These are phyloP conservation scores for Leccinum rimulosum DNA, from an alignment of 768 basidiomycete species.

Conservation along the genomic window DNA sequence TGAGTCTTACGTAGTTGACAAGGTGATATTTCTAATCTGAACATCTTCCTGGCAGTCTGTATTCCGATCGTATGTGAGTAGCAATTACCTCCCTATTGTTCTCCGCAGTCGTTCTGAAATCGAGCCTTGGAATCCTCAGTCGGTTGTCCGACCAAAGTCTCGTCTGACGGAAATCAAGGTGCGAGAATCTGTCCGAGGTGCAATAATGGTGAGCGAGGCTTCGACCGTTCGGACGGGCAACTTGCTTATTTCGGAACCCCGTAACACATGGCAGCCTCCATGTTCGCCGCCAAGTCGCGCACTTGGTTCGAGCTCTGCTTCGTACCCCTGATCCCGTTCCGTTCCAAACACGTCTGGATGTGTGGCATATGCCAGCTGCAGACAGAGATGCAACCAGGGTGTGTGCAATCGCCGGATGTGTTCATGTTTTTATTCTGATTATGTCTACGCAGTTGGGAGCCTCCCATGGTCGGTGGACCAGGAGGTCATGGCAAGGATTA, in stretches of 20 bases:
- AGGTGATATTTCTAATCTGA: neutral
- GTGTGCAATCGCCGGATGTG: slow-evolving; percentile 18
- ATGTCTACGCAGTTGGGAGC: slow-evolving; percentile 32
- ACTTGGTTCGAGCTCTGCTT: slow-evolving; percentile 78
- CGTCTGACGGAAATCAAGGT: slow-evolving; percentile 50
- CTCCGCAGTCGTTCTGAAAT: slow-evolving; percentile 15
- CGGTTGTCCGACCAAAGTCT: slow-evolving; percentile 61
- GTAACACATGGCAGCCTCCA: slow-evolving; percentile 42
- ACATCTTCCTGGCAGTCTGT: slow-evolving; percentile 38
- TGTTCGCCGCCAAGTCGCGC: slow-evolving; percentile 60
- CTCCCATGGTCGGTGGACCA: slow-evolving; percentile 13
- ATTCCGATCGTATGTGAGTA: slow-evolving; percentile 50
- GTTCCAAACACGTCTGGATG: slow-evolving; percentile 60
- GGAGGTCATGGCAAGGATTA: slow-evolving; percentile 21
- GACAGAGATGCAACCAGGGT: slow-evolving; percentile 51
- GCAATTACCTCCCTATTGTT: neutral
- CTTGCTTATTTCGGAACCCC: neutral
- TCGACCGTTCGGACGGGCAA: neutral
- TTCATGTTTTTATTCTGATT: neutral
- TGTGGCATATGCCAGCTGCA: slow-evolving; percentile 73
- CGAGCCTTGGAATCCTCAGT: slow-evolving; percentile 38
- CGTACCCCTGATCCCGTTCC: slow-evolving; percentile 67
- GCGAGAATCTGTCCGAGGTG: slow-evolving; percentile 67
- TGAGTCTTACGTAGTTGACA: neutral
- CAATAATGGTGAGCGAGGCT: slow-evolving; percentile 57